Conservation (phyloP, 768 basidiomycete species). For the Suillus cothurnatus region DNA sequence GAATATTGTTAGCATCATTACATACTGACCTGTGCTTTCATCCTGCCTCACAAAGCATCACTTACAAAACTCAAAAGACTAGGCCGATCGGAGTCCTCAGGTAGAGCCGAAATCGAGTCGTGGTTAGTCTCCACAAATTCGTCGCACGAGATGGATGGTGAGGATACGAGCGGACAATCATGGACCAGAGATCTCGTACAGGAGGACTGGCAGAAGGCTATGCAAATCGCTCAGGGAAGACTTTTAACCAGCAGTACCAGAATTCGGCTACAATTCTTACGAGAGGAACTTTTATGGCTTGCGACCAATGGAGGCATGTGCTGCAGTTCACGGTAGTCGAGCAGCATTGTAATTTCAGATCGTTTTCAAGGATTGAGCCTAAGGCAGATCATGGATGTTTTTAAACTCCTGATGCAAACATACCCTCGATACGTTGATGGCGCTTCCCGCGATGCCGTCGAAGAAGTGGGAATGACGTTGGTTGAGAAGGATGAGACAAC, state of each 20-base stretch:
- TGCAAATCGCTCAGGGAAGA: conserved; percentile 53
- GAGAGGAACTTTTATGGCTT: conserved; percentile 60
- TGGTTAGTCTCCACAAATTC: conserved; percentile 59
- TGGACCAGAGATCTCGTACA: conserved; percentile 60
- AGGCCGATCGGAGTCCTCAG: conserved; percentile 30
- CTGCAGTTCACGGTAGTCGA: conserved; percentile 1
- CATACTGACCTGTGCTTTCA: conserved; percentile 20
- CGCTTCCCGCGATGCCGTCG: conserved; percentile 70
- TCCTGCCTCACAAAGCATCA: conserved; percentile 36
- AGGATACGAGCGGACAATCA: conserved; percentile 19
- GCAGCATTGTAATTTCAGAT: conserved; percentile 9
- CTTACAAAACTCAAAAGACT: conserved; percentile 56
- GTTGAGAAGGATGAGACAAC: conserved; percentile 62
- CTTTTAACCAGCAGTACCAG: conserved; percentile 58
- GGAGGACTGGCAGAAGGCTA: conserved; percentile 56
- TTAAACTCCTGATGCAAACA: conserved; percentile 71
- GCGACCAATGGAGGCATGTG: conserved; percentile 58
- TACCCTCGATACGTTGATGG: conserved; percentile 80
- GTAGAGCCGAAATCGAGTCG: conserved; percentile 58
- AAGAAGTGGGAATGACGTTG: conserved; percentile 63
- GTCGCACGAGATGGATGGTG: conserved; percentile 34
- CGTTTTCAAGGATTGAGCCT: conserved; percentile 53
- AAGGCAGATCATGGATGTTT: conserved; percentile 66
- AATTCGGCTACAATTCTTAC: conserved; percentile 56
- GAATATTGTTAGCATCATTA: background rate